These are phyloP conservation scores for Marasmius oreades DNA, from an alignment of 1,284 basidiomycete genomes.

Conservation along the genomic window DNA sequence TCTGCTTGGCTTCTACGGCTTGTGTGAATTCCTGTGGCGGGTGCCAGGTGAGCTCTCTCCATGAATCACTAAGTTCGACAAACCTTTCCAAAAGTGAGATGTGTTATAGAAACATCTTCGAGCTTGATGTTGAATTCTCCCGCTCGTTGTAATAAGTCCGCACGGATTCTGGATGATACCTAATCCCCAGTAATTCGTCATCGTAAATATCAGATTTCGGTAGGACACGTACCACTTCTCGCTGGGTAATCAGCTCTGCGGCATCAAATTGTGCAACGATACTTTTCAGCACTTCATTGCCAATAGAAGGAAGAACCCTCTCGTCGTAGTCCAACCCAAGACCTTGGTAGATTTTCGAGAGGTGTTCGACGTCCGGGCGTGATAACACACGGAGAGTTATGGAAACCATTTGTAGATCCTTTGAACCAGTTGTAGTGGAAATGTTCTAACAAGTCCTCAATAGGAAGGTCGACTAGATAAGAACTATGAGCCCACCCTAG, in stretches of 20 bases:
- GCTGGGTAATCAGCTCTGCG: slow-evolving; percentile 91
- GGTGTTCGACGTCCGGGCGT: slow-evolving; percentile 84
- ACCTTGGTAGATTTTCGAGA: slow-evolving; percentile 93
- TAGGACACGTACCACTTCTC: slow-evolving; percentile 66
- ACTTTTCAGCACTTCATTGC: slow-evolving; percentile 97
- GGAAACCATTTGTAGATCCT: slow-evolving; percentile 97
- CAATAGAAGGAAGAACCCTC: slow-evolving; percentile 89
- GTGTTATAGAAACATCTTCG: slow-evolving; percentile 97
- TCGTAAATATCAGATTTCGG: background rate
- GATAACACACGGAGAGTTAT: slow-evolving; percentile 96
- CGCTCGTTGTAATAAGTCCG: slow-evolving; percentile 90
- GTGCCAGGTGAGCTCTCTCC: slow-evolving; percentile 17
- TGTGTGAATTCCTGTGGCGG: slow-evolving; percentile 73
- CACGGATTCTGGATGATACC: slow-evolving; percentile 93
- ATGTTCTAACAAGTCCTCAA: slow-evolving; percentile 67
- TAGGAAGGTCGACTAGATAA: background rate
- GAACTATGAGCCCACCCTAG: slow-evolving; percentile 52
- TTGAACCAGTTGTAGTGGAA: slow-evolving; percentile 93
- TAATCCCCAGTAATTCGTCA: slow-evolving; percentile 23
- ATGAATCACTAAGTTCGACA: background rate
- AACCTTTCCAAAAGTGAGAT: slow-evolving; percentile 80
- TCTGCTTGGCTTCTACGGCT: slow-evolving; percentile 99
- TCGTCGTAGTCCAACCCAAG: slow-evolving; percentile 98
- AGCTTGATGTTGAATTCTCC: slow-evolving; percentile 95
- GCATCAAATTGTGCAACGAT: slow-evolving; percentile 99